Evolutionary conservation across 257 asterid species (phyloP).

Genomic region (Leonotis leonurus): DNA sequence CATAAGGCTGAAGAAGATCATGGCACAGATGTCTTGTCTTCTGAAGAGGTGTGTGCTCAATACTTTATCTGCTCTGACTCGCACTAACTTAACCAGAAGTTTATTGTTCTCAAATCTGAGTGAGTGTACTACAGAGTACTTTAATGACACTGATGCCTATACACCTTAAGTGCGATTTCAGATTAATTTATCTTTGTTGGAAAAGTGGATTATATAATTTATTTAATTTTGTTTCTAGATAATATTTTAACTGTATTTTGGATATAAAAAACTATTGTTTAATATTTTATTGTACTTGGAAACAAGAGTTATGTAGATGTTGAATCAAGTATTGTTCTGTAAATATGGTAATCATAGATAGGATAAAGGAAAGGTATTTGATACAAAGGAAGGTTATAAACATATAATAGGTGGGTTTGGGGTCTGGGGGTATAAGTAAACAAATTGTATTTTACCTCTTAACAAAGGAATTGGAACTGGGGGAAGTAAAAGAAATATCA

Average conservation of each 20-base stretch:
- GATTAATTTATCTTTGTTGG: neutral
- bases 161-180: too few species aligned
- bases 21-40: conserved; percentile 33
- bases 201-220: neutral
- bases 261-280: neutral
- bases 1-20: conserved; percentile 36
- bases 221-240: neutral
- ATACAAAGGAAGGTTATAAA: neutral
- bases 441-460: neutral
- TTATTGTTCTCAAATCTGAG: neutral
- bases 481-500: neutral
- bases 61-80: conserved; percentile 10
- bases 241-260: neutral
- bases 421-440: neutral
- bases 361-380: neutral
- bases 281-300: neutral
- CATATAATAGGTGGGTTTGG: neutral
- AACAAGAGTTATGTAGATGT: neutral
- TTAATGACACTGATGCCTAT: too few species aligned
- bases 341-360: neutral
- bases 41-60: conserved; percentile 51
- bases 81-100: neutral
- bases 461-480: neutral
- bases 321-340: neutral
- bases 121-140: neutral